phyloP scores from a whole-genome alignment of 129 eudicot genomes.

The Oenanthe sinensis region DNA sequence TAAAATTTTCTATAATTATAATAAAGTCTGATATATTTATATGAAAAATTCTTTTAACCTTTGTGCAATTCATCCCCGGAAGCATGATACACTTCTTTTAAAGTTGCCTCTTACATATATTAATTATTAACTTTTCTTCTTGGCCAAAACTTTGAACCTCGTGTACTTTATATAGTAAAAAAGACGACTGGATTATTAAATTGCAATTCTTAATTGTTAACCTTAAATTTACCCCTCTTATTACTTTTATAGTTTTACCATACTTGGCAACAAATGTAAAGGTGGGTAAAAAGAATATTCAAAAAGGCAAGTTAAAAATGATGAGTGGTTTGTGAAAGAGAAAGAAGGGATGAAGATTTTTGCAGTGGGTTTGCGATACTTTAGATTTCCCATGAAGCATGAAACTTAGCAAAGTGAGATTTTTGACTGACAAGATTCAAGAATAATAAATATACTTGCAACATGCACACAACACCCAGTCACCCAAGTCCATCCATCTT shows the following conservation, averaged over 20 bases:
- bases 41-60: no score
- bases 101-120: no score
- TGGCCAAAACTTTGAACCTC: no score
- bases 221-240: neutral
- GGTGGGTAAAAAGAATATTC: neutral
- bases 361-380: conserved; percentile 1
- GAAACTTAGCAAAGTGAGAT: conserved; percentile 13
- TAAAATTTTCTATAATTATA: no score
- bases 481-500: neutral
- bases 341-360: neutral
- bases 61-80: no score
- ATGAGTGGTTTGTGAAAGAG: neutral
- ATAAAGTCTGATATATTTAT: no score
- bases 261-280: neutral
- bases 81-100: no score
- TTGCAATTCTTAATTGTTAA: neutral
- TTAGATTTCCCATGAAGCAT: conserved; percentile 20
- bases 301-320: neutral
- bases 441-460: neutral
- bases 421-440: conserved; percentile 1
- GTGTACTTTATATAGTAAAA: neutral
- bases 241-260: neutral
- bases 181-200: neutral
- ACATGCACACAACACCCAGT: conserved; percentile 6
- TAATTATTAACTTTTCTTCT: no score